Conservation (phyloP, 345 rosid species). For the Capsella bursapastoris region DNA sequence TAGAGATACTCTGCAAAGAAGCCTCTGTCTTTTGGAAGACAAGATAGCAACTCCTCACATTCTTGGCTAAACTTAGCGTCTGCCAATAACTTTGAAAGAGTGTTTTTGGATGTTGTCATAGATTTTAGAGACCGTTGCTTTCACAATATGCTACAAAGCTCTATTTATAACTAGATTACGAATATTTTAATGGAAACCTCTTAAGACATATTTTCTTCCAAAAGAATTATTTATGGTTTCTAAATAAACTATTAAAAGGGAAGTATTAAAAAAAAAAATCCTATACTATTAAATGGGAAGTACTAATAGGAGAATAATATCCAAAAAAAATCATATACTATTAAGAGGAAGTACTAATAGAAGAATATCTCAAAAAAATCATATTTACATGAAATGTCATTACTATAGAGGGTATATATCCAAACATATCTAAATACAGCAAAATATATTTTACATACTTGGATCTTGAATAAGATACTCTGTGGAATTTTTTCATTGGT, state of each 20-base stretch:
- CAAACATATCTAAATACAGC: no score
- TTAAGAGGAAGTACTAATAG: no score
- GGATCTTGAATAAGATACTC: no score
- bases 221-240: background rate
- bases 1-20: slow-evolving; percentile 48
- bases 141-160: slow-evolving; percentile 13
- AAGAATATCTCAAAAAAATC: no score
- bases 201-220: background rate
- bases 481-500: no score
- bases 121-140: background rate
- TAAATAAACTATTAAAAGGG: background rate
- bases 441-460: no score
- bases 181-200: background rate
- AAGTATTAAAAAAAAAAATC: no score
- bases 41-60: slow-evolving; percentile 44
- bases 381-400: no score
- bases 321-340: no score
- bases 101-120: slow-evolving; percentile 32
- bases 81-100: slow-evolving; percentile 43
- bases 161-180: background rate
- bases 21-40: slow-evolving; percentile 48
- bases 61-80: slow-evolving; percentile 45
- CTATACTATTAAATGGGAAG: no score
- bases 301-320: no score
- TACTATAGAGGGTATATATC: no score